Percentiles rank a stretch among this genome's conserved stretches.
These are phyloP conservation scores for Alternaria infectoria DNA, from an alignment of 2,329 filamentous ascomycete species.

Conservation along the genomic window DNA sequence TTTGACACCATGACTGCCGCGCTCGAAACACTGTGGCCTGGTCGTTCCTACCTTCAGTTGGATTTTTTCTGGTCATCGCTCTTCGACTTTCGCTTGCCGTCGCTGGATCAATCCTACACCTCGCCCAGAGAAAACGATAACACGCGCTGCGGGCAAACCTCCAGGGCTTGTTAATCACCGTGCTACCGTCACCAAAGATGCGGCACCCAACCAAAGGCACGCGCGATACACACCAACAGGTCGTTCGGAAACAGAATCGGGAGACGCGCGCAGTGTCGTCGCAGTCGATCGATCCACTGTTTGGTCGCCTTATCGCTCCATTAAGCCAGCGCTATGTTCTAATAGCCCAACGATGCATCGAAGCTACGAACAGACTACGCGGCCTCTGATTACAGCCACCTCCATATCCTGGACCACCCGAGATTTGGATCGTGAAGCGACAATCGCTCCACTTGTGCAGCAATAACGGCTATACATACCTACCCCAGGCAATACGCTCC, in stretches of 20 bases:
- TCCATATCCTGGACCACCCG: not conserved
- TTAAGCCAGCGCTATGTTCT: not conserved
- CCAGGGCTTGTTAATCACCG: not conserved
- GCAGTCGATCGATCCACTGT: not conserved
- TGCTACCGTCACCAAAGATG: not conserved
- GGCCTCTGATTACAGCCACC: not conserved
- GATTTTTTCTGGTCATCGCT: no score
- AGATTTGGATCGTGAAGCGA: not conserved
- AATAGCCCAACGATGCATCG: not conserved
- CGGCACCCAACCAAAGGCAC: not conserved
- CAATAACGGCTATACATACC: not conserved
- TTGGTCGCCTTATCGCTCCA: not conserved
- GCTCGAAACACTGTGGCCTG: not conserved
- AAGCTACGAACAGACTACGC: not conserved
- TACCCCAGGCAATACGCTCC: not conserved
- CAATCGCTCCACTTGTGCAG: not conserved
- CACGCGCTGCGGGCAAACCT: not conserved
- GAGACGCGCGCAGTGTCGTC: not conserved
- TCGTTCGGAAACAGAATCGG: not conserved
- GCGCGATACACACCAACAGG: not conserved
- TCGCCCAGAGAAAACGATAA: not conserved
- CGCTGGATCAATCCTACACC: not conserved
- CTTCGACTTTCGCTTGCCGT: not conserved
- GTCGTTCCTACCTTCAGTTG: not conserved
- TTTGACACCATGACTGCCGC: not conserved